These are phyloP conservation scores for Raphanus raphanistrum DNA, from an alignment of 345 rosid species.

Conservation along the genomic window DNA sequence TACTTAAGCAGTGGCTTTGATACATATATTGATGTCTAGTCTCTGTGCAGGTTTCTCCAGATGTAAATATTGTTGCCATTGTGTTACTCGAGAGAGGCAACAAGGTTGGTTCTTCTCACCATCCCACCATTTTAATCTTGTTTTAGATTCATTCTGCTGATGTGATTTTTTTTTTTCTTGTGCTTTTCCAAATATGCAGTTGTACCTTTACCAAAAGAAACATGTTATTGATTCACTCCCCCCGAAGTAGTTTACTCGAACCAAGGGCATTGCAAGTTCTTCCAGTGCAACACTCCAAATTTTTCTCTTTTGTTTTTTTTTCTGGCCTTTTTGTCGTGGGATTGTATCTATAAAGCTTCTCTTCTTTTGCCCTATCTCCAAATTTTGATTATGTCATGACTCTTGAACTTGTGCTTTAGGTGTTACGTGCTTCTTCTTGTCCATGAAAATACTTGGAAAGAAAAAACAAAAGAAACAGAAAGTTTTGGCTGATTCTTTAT, in stretches of 20 bases:
- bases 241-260: not conserved
- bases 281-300: slow-evolving; percentile 12
- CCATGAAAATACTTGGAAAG: not conserved
- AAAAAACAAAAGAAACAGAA: not conserved
- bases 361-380: not conserved
- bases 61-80: slow-evolving; percentile 29
- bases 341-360: slow-evolving; percentile 24
- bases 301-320: not conserved
- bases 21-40: not conserved
- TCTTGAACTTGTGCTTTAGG: not conserved
- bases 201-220: slow-evolving; percentile 14
- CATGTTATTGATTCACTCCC: slow-evolving; percentile 13
- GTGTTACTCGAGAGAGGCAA: slow-evolving; percentile 29
- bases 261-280: slow-evolving; percentile 18
- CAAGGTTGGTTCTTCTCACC: slow-evolving; percentile 26
- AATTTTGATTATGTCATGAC: slow-evolving; percentile 24
- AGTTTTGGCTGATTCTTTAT: slow-evolving; percentile 11
- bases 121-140: not conserved
- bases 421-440: not conserved
- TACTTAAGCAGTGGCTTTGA: slow-evolving; percentile 1
- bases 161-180: not conserved
- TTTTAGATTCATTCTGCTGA: slow-evolving; percentile 1
- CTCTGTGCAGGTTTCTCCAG: slow-evolving; percentile 19
- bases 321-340: not conserved
- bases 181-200: slow-evolving; percentile 20